Conservation (phyloP, 2,329 filamentous ascomycete genomes). For the Colletotrichum echinochloae region DNA sequence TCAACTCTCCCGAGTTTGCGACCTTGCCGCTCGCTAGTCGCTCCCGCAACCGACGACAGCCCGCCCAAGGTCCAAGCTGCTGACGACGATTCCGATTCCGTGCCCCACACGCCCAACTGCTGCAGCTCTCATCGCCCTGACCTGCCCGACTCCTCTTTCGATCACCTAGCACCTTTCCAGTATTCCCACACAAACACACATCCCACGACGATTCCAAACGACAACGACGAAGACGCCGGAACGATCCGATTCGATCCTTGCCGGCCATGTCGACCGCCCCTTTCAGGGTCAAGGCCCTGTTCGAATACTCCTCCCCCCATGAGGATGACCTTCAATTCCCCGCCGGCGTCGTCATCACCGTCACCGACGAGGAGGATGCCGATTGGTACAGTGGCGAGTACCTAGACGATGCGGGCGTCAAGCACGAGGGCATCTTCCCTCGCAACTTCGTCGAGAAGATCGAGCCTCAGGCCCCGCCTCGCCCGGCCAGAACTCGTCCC, state of each 20-base stretch:
- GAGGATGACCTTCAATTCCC: constrained; percentile 94
- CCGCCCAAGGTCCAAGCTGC: constrained; percentile 38
- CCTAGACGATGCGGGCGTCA: constrained; percentile 77
- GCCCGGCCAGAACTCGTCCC: constrained; percentile 79
- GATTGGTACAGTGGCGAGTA: constrained; percentile 97
- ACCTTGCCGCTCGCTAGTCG: constrained; percentile 17
- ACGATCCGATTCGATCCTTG: constrained; percentile 22
- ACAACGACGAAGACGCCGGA: constrained; percentile 18
- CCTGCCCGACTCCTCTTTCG: constrained; percentile 38
- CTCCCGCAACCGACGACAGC: constrained; percentile 30
- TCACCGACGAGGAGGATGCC: constrained; percentile 90
- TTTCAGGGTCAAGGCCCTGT: constrained; percentile 96
- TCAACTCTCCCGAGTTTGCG: constrained; percentile 1
- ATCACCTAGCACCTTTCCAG: constrained; percentile 23
- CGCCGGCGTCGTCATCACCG: constrained; percentile 89
- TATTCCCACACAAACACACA: constrained; percentile 7
- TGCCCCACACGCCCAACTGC: constrained; percentile 33
- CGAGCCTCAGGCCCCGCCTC: constrained; percentile 89
- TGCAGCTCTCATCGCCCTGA: constrained; percentile 32
- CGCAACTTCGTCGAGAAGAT: constrained; percentile 98
- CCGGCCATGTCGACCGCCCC: constrained; percentile 60
- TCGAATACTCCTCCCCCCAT: constrained; percentile 92
- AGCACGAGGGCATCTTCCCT: constrained; percentile 89
- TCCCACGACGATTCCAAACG: constrained; percentile 10
- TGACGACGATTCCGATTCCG: constrained; percentile 40